phyloP scores from a whole-genome alignment of 1,139 yeast species.

The Taphrina flavorubra region DNA sequence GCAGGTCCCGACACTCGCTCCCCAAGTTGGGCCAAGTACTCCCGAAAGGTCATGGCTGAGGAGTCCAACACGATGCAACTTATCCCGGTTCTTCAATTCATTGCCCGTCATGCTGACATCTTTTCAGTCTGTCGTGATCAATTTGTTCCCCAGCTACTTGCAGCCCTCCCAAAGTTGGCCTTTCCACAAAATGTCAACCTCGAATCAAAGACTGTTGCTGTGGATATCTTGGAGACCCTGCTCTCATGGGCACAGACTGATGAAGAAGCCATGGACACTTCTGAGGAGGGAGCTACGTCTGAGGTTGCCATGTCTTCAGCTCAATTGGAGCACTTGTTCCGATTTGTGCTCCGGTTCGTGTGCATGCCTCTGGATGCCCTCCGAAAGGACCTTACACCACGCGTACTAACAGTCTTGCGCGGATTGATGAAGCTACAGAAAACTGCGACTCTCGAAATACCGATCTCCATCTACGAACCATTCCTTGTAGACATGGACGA shows the following conservation, averaged over 20 bases:
- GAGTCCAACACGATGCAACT: slow-evolving; percentile 84
- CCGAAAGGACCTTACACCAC: slow-evolving; percentile 80
- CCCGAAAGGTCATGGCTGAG: slow-evolving; percentile 87
- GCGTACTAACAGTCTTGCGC: slow-evolving; percentile 76
- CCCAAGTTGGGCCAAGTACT: slow-evolving; percentile 93
- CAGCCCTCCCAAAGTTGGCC: slow-evolving; percentile 94
- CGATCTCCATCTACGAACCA: slow-evolving; percentile 83
- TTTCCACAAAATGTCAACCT: slow-evolving; percentile 71
- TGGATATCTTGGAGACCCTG: slow-evolving; percentile 84
- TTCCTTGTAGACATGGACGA: slow-evolving; percentile 80
- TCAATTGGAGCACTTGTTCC: slow-evolving; percentile 90
- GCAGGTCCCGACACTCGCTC: slow-evolving; percentile 42
- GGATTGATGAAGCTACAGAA: slow-evolving; percentile 71
- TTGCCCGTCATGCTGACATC: slow-evolving; percentile 82
- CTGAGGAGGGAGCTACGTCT: slow-evolving; percentile 1
- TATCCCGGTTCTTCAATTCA: slow-evolving; percentile 84
- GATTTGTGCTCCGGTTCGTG: slow-evolving; percentile 78
- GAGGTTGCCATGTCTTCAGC: slow-evolving; percentile 53
- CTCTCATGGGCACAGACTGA: slow-evolving; percentile 73
- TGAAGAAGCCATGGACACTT: slow-evolving; percentile 11
- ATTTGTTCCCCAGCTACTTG: slow-evolving; percentile 82
- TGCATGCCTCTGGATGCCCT: slow-evolving; percentile 88
- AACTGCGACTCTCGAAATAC: slow-evolving; percentile 89
- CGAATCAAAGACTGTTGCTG: slow-evolving; percentile 83
- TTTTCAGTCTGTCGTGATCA: slow-evolving; percentile 88